Conservation (phyloP, 306 rosid genomes). For the Cicer yamashitae region DNA sequence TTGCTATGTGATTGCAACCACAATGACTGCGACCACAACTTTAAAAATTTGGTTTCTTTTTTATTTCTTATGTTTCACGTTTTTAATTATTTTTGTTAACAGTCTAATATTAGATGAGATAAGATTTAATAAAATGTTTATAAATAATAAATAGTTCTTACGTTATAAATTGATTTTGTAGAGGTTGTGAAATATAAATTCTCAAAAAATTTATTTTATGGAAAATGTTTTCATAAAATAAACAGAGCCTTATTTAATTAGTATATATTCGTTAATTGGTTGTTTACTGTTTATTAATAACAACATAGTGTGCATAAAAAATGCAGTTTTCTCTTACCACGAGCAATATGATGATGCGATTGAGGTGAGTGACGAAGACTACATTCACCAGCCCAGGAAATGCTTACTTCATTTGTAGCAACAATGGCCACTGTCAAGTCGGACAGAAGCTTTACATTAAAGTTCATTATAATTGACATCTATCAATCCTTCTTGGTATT, state of each 20-base stretch:
- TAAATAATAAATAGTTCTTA: no score
- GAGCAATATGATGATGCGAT: conserved; percentile 33
- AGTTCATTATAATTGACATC: conserved; percentile 8
- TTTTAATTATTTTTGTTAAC: no score
- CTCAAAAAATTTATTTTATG: no score
- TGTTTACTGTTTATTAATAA: neutral
- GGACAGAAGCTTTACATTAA: conserved; percentile 51
- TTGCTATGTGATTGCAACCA: no score
- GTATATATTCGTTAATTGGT: neutral
- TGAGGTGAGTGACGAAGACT: conserved; percentile 42
- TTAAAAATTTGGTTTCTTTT: no score
- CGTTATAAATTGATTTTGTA: no score
- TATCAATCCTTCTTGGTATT: neutral
- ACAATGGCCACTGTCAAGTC: conserved; percentile 35
- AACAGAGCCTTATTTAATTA: no score
- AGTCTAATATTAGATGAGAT: no score
- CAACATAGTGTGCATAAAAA: neutral
- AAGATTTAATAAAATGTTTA: no score
- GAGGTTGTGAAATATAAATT: no score
- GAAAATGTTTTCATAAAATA: no score
- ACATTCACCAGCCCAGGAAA: conserved; percentile 19
- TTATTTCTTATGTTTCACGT: no score
- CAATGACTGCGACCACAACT: neutral
- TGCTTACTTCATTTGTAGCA: conserved; percentile 50
- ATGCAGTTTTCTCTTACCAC: conserved; percentile 48